Conservation (phyloP, 2,329 filamentous ascomycete genomes). For the Sporothrix sp. region DNA sequence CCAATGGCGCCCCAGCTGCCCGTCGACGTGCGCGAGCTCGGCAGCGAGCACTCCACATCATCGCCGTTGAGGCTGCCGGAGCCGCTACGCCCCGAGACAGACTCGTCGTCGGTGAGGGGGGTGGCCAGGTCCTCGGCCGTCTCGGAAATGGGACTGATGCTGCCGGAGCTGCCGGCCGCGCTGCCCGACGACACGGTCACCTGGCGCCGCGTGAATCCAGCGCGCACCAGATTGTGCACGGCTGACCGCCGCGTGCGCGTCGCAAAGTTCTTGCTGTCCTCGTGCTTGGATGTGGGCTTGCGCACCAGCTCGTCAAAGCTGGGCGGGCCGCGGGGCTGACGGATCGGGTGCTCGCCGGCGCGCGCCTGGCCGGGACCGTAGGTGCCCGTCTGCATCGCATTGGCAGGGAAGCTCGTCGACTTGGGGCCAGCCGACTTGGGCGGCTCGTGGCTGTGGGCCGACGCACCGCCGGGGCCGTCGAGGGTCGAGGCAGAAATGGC, state of each 20-base stretch:
- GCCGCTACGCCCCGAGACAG: slow-evolving; percentile 59
- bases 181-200: slow-evolving; percentile 53
- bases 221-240: slow-evolving; percentile 82
- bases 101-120: slow-evolving; percentile 65
- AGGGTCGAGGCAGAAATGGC: slow-evolving; percentile 20
- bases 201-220: slow-evolving; percentile 78
- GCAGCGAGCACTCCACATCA: slow-evolving; percentile 53
- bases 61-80: slow-evolving; percentile 73
- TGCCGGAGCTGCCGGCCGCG: slow-evolving; percentile 48
- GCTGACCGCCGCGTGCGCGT: slow-evolving; percentile 86
- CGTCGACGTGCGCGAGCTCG: slow-evolving; percentile 68
- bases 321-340: slow-evolving; percentile 87
- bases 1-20: slow-evolving; percentile 71
- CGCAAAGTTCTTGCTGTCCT: slow-evolving; percentile 96
- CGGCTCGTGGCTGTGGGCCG: slow-evolving; percentile 37
- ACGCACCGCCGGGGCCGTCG: slow-evolving; percentile 40
- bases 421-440: slow-evolving; percentile 61
- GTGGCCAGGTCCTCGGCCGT: slow-evolving; percentile 57
- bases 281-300: slow-evolving; percentile 84
- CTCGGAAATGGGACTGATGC: slow-evolving; percentile 85
- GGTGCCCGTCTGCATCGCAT: slow-evolving; percentile 62
- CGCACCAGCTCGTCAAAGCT: slow-evolving; percentile 81
- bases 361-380: slow-evolving; percentile 90
- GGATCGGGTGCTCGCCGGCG: slow-evolving; percentile 86
- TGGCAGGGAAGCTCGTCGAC: slow-evolving; percentile 68